phyloP scores from a whole-genome alignment of 768 basidiomycete genomes.

The Boletus edulis region DNA sequence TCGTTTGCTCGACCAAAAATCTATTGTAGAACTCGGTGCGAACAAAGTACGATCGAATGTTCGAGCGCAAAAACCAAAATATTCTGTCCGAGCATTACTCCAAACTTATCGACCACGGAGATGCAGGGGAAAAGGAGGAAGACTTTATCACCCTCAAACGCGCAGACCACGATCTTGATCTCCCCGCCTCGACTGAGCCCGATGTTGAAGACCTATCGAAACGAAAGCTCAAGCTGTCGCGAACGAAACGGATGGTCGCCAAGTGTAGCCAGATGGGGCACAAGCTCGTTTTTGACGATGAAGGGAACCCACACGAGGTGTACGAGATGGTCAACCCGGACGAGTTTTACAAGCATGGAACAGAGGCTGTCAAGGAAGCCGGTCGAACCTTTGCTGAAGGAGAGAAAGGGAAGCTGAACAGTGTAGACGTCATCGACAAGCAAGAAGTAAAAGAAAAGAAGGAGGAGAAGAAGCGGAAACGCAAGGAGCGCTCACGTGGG shows the following conservation, averaged over 20 bases:
- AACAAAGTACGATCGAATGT: constrained; percentile 98
- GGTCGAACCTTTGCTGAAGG: constrained; percentile 68
- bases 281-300: constrained; percentile 90
- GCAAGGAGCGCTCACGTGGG: constrained; percentile 70
- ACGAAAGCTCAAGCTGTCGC: constrained; percentile 75
- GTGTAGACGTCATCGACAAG: constrained; percentile 73
- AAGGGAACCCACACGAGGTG: constrained; percentile 73
- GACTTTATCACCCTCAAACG: constrained; percentile 93
- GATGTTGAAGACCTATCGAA: constrained; percentile 68
- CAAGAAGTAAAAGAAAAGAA: constrained; percentile 84
- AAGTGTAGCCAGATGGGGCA: constrained; percentile 57
- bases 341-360: constrained; percentile 67
- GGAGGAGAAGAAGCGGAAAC: constrained; percentile 87
- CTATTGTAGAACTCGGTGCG: constrained; percentile 46
- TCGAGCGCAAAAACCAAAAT: constrained; percentile 92
- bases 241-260: constrained; percentile 68
- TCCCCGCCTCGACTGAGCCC: constrained; percentile 39
- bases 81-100: constrained; percentile 88
- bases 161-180: constrained; percentile 80
- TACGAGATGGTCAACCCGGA: constrained; percentile 81
- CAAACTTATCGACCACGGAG: constrained; percentile 76
- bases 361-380: constrained; percentile 62
- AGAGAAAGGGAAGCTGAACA: constrained; percentile 70
- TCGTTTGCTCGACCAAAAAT: background rate
- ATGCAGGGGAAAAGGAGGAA: constrained; percentile 54